Base-by-base conservation (phyloP, 371 early-diverging fungal species). In the Smittium culicis region DNA sequence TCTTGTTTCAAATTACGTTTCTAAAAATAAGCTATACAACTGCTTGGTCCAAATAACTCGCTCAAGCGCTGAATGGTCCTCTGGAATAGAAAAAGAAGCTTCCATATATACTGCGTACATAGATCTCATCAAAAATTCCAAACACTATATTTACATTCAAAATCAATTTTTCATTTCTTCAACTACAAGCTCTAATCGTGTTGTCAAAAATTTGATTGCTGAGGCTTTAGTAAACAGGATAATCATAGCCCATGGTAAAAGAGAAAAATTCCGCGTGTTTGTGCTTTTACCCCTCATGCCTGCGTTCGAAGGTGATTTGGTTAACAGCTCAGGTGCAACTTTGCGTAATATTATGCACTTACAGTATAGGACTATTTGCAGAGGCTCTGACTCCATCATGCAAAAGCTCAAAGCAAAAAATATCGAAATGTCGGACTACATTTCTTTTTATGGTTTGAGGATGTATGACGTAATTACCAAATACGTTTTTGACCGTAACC, bases 271-370 rank as follows among this genome's bases (percentile, higher is more conserved):
- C 80, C 84, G 86, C 54, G 88, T 92, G 27, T 86, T 91, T 72
- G 88, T 96, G 35, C 71, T 95, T 34, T 89, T 95, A 81, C 96
- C 96, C 16, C 76, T 94, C 63, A 85, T 92, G 82, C 97, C 97
- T 25, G 94, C 92, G 20, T 94, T 94, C 75, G 89, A 89, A 63
- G 88, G 86, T 60, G 92, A 90, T 68, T 75, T 95, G 34, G 80
- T 79, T 64, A 82, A 87, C 1, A 83, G 84, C 34, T 86, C 84
- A 34, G 94, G 91, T 1, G 87, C 85, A 17, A 89, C 88, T 31
- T 80, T 88, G 25, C 80, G 90, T 78, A 81, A 88, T 35, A 87
- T 93, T 5, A 86, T 92, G 86, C 85, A 90, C 69, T 88, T 86
- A 72, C 93, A 93, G 76, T 89, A 88, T 70, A 78, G 82, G 33